These are phyloP conservation scores for Pichiaceae sp. DNA, from an alignment of 1,139 yeast genomes.

Conservation along the genomic window DNA sequence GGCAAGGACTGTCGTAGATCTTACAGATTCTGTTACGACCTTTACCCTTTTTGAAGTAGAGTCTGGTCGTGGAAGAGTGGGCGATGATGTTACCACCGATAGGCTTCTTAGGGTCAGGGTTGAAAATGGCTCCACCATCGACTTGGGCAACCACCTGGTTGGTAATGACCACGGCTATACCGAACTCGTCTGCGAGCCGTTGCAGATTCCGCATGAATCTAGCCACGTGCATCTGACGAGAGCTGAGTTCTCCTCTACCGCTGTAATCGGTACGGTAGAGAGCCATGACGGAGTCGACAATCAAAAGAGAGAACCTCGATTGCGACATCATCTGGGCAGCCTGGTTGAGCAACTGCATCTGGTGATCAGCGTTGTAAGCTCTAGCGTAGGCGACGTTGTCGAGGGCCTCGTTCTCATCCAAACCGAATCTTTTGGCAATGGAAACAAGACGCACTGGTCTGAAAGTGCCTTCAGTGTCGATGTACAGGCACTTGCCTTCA, in stretches of 20 bases:
- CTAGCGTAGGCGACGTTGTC: conserved; percentile 97
- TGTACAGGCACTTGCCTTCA: conserved; percentile 93
- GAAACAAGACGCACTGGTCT: conserved; percentile 86
- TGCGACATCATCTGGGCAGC: conserved; percentile 98
- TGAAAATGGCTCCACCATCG: conserved; percentile 80
- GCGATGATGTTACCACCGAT: conserved; percentile 98
- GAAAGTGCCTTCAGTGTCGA: conserved; percentile 96
- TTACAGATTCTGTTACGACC: conserved; percentile 92
- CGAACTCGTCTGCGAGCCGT: conserved; percentile 93
- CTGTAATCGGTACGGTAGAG: conserved; percentile 89
- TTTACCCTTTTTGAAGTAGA: conserved; percentile 82
- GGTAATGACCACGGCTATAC: conserved; percentile 96
- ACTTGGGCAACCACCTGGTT: conserved; percentile 98
- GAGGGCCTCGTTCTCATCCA: conserved; percentile 89
- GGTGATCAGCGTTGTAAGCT: conserved; percentile 96
- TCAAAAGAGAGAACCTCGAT: conserved; percentile 69
- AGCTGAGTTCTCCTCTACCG: conserved; percentile 94
- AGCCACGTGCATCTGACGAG: conserved; percentile 92
- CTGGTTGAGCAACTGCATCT: conserved; percentile 71
- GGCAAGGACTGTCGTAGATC: conserved; percentile 89
- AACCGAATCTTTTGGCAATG: conserved; percentile 85
- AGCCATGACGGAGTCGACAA: conserved; percentile 96
- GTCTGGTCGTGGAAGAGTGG: conserved; percentile 89
- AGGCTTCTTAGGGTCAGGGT: conserved; percentile 98
- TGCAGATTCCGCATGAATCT: conserved; percentile 87